These are phyloP conservation scores for Luzula sylvatica DNA, from an alignment of 176 grass and related monocot species.

Conservation along the genomic window DNA sequence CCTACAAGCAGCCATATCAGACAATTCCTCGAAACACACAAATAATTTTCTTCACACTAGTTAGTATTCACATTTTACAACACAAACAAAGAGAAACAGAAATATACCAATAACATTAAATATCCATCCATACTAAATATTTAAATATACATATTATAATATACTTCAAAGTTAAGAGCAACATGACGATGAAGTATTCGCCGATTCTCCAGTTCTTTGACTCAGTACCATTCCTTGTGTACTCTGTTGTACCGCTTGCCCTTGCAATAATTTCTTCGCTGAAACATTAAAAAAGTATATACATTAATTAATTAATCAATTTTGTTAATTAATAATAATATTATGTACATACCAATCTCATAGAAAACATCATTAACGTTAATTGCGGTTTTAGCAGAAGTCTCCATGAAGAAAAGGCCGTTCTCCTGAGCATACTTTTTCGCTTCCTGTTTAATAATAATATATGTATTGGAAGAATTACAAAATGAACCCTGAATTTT, in stretches of 20 bases:
- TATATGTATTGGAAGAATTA: background rate
- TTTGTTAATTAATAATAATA: conserved; percentile 1
- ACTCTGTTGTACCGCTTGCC: conserved; percentile 36
- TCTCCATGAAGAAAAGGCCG: conserved; percentile 89
- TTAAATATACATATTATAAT: background rate
- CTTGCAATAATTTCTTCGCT: conserved; percentile 75
- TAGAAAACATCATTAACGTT: conserved; percentile 93
- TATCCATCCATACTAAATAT: conserved; percentile 31
- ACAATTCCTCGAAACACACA: too few relatives aligned
- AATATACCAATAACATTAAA: conserved; percentile 20
- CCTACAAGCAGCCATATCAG: too few relatives aligned
- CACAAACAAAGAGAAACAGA: conserved; percentile 28
- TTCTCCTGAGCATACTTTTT: conserved; percentile 77
- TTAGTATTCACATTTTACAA: conserved; percentile 74
- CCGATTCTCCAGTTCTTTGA: conserved; percentile 41
- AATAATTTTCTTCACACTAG: conserved; percentile 21
- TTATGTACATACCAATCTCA: conserved; percentile 59
- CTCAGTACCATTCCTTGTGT: conserved; percentile 62
- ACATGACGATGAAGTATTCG: conserved; percentile 66
- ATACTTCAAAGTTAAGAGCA: conserved; percentile 41
- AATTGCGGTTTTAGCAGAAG: conserved; percentile 85
- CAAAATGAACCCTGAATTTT: background rate
- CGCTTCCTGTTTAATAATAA: conserved; percentile 46
- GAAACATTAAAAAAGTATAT: conserved; percentile 16
- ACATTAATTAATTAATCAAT: background rate